Evolutionary conservation across 208 protist genomes (phyloP), one percentile per base, ranked within the genome.

Genomic region (Herpetomonas muscarum): DNA sequence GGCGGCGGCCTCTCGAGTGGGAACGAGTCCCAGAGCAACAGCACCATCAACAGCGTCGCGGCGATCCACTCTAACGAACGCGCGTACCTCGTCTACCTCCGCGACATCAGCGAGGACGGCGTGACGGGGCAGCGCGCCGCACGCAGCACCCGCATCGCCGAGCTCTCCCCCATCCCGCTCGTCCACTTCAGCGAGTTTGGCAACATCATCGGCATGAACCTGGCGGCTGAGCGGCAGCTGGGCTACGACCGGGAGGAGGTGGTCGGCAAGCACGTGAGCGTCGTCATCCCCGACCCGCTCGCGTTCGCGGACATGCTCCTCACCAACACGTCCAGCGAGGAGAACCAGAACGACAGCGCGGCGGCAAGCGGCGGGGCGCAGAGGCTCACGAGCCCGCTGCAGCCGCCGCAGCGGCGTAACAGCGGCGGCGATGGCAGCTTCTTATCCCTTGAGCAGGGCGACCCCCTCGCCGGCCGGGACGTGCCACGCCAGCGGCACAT

Each of bases 171-270:
- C 28, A 49, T 67, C 19, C 47, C 66, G 5, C 32, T 81, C 25
- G 22, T 81, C 19, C 29, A 39, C n/a, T 67, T 66, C 31, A 46
- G 67, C 70, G 13, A 22, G n/a, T 55, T 46, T 21, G 74, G 74
- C 25, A 68, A 42, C 21, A 44, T 81, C 3, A 32, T 66, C 29
- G 21, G 47, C n/a, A 63, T 81, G 46, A 81, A 81, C 62, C 30
- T 30, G 29, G 56, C 52, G 21, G 63, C 74, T 6, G 70, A 81
- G 48, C 44, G 61, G 19, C 48, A 50, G 4, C 61, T 76, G 19
- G 49, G 29, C 21, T 76, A 44, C 19, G 5, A 6, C 9, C 25
- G 19, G 17, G 17, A 15, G n/a, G 47, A 72, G 29, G 29, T 54
- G 17, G 25, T 74, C 7, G 70, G 70, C 6, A 37, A 60, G 24